Evolutionary conservation across 257 asterid genomes (phyloP), one percentile per base, ranked within the genome.

Genomic region (Primulina eburnea): DNA sequence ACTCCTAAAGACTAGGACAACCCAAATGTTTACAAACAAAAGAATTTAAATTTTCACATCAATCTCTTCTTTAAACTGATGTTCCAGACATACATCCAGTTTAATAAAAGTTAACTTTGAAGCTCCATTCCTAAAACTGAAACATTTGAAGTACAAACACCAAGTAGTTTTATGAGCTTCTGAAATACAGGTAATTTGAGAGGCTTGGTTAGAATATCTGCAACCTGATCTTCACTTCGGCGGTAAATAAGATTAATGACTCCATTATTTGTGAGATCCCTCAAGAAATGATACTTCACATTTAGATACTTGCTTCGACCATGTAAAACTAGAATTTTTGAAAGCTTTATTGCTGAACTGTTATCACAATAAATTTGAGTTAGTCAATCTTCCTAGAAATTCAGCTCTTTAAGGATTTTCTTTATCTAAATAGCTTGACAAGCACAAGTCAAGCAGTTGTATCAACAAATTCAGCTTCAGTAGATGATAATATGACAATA

Each of bases 261-360:
- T 8, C 43, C 61, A 7, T 67, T 18, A 28, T 53, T 67, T 10
- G 62, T 29, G 32, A 47, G 62, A 24, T 67, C 38, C 16, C 64
- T 68, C 50, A 56, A 12, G 73, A 69, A 57, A 24, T 69, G 33
- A 24, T 30, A 69, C 38, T 58, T 57, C 65, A 69, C 65, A 34
- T 69, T 65, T 1, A 69, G 34, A 16, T 69, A 26, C 34, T 69
- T 57, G 28, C 73, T 55, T 20, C 57, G 26, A 2, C 65, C 30
- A 52, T 69, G 65, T 24, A 57, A 8, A 2, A 69, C 5, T 8
- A n/a, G 33, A 69, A 57, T 69, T 57, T 69, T 2, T 1, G 73
- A 69, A 20, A 69, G 65, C 56, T 69, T 69, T 2, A 69, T 57
- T 14, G 65, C 0, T 32, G 65, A 69, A 32, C 33, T 59, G 17